Percentiles rank a stretch among this genome's conserved stretches.
phyloP scores from a whole-genome alignment of 192 early-diverging fungal genomes.

The Rhizophagus clarus region DNA sequence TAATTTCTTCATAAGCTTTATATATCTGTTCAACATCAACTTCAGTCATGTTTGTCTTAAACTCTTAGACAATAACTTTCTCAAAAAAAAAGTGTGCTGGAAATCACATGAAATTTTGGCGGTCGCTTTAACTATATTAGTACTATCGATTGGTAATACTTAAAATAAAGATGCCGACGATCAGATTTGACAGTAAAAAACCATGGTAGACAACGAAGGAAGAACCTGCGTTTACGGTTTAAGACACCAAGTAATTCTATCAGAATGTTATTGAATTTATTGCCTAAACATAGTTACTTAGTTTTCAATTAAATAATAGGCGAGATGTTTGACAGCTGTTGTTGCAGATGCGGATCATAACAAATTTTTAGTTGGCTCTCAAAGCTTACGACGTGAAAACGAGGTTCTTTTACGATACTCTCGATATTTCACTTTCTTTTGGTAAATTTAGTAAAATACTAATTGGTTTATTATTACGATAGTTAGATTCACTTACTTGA shows the following conservation, averaged over 20 bases:
- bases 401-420: slow-evolving; percentile 44
- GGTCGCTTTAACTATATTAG: neutral
- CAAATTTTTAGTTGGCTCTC: slow-evolving; percentile 74
- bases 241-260: slow-evolving; percentile 57
- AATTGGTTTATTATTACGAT: neutral
- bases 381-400: slow-evolving; percentile 59
- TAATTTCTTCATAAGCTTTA: slow-evolving; percentile 14
- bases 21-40: slow-evolving; percentile 22
- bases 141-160: neutral
- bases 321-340: slow-evolving; percentile 64
- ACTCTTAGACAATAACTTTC: neutral
- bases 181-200: neutral
- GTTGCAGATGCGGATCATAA: slow-evolving; percentile 64
- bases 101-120: neutral
- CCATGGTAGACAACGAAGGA: slow-evolving; percentile 2
- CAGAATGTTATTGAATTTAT: neutral
- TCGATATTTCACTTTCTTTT: neutral
- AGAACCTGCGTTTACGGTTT: slow-evolving; percentile 66
- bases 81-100: neutral
- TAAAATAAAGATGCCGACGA: neutral
- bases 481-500: slow-evolving; percentile 70
- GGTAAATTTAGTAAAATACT: neutral
- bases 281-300: neutral
- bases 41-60: neutral
- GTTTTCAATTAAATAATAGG: slow-evolving; percentile 37